Evolutionary conservation across 2,329 filamentous ascomycete species (phyloP).

Genomic region (Colletotrichum siamense): DNA sequence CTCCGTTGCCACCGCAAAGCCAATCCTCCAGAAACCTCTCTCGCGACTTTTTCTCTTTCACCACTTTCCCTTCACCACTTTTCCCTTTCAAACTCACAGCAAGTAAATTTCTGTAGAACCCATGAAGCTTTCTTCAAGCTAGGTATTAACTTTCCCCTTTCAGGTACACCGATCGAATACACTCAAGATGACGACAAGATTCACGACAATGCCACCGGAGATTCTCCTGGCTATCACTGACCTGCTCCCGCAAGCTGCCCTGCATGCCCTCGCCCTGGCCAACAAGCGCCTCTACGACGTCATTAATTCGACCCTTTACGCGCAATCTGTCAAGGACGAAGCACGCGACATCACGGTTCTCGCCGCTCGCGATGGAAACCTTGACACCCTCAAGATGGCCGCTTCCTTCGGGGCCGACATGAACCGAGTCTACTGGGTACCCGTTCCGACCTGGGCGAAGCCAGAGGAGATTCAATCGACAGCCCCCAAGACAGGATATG

Average conservation of each 20-base stretch:
- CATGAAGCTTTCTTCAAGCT: no score
- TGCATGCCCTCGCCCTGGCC: background rate
- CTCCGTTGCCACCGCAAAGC: no score
- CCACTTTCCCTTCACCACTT: no score
- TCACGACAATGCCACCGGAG: background rate
- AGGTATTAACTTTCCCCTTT: no score
- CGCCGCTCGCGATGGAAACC: background rate
- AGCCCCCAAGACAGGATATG: background rate
- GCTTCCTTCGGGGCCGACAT: background rate
- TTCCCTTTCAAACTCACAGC: no score
- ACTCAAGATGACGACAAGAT: background rate
- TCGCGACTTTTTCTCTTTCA: no score
- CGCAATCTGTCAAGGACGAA: background rate
- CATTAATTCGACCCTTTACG: background rate
- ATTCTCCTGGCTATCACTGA: background rate
- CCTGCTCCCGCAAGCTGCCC: background rate
- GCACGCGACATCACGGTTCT: background rate
- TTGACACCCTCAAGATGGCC: background rate
- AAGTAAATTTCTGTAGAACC: no score
- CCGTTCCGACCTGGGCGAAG: background rate
- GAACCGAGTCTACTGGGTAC: background rate
- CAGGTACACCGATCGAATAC: accelerated
- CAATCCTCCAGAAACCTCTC: no score
- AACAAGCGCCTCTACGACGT: background rate
- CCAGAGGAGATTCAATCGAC: accelerated